Conservation (phyloP, 208 protist genomes). For the Acanthamoeba lenticulata region DNA sequence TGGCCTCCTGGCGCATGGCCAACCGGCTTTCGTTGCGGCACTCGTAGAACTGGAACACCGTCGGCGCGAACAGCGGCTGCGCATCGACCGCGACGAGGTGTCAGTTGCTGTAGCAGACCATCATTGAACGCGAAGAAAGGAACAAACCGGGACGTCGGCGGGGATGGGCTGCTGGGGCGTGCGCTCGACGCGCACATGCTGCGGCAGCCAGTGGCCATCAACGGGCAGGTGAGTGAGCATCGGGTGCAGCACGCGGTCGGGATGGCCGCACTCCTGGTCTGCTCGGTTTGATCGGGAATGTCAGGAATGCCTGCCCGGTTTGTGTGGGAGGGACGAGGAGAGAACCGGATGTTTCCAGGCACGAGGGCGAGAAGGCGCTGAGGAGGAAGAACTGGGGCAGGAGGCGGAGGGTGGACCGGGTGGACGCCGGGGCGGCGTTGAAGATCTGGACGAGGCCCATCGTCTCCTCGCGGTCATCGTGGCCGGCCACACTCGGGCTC, state of each 20-base stretch:
- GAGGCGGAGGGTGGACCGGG: neutral
- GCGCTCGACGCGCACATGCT: neutral
- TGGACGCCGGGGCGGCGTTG: neutral
- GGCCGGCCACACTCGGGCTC: neutral
- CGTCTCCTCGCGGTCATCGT: neutral
- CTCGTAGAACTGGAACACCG: neutral
- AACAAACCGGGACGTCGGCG: neutral
- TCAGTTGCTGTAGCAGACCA: neutral
- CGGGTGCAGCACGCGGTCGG: neutral
- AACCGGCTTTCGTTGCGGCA: neutral
- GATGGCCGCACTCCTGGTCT: neutral
- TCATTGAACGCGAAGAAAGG: neutral
- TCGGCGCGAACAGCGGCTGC: neutral
- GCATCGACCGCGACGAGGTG: neutral
- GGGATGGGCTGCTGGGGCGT: neutral
- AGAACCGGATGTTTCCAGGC: neutral
- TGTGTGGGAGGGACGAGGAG: neutral
- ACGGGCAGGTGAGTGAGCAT: neutral
- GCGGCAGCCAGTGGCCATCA: neutral
- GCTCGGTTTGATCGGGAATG: neutral
- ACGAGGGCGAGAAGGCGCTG: neutral
- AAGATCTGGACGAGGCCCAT: neutral
- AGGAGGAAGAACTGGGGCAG: neutral
- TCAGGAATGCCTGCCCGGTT: no score
- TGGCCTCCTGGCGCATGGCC: neutral